Conservation (phyloP, 345 rosid species). For the Sonneratia alba region DNA sequence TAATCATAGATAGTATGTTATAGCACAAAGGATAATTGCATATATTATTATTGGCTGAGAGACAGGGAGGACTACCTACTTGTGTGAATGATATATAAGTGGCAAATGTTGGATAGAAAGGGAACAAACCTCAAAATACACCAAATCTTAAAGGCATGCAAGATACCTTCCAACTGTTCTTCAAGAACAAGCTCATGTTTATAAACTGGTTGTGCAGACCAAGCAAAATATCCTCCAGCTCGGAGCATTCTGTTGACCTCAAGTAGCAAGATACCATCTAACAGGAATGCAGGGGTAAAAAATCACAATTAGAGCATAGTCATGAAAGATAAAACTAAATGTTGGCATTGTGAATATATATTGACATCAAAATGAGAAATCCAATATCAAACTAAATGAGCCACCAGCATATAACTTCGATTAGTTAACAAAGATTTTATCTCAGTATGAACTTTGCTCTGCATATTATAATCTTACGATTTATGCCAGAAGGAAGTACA, state of each 20-base stretch:
- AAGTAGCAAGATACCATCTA: slow-evolving; percentile 92
- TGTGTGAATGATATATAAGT: neutral
- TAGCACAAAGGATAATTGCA: neutral
- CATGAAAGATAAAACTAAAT: neutral
- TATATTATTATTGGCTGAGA: neutral
- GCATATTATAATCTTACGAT: neutral
- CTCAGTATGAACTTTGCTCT: neutral
- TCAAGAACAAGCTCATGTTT: slow-evolving; percentile 73
- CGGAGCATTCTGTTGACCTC: slow-evolving; percentile 95
- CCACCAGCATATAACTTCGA: neutral
- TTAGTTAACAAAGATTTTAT: neutral
- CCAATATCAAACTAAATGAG: neutral
- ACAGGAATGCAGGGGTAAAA: slow-evolving; percentile 11
- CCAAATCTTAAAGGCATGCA: neutral
- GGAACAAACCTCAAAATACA: neutral
- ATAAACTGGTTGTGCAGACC: slow-evolving; percentile 99
- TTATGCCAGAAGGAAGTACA: neutral
- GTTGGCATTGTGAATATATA: neutral
- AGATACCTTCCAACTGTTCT: slow-evolving; percentile 91
- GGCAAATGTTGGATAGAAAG: neutral
- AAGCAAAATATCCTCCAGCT: slow-evolving; percentile 91
- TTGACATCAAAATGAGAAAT: neutral
- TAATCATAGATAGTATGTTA: neutral
- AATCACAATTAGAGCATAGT: neutral
- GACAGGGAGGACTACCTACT: neutral